Evolutionary conservation across 2,329 filamentous ascomycete genomes (phyloP), one percentile per base, ranked within the genome.

Genomic region (Trichoderma asperellum): DNA sequence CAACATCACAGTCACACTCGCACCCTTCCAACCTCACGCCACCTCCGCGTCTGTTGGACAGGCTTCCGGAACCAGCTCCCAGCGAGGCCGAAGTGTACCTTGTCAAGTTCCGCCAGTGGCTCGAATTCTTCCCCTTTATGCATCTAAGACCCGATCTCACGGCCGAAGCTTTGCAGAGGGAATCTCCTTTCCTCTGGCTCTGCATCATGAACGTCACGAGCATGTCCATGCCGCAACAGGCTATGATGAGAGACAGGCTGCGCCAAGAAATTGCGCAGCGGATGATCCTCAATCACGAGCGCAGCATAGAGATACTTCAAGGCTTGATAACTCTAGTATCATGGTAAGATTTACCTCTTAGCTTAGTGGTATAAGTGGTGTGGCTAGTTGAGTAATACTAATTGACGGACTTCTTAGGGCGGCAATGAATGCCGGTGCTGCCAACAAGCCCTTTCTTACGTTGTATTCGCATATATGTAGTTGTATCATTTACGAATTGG

Each of bases 301-400:
- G 82, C 62, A 82, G 75, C 59, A 77, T 88, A 49, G 87, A 89
- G 71, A 71, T 88, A 12, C 76, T 89, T 2, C 78, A 85, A 12
- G 86, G 86, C 0, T 69, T 88, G 4, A 73, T 89, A 18, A 79
- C 72, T 63, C 83, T 77, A 65, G 77, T 82, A 27, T 77, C 79
- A 37, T 88, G 86, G 84, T 83, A 74, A 72, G 79, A 18, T 49
- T 12, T 68, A 56, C 37, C 32, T n/a, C 43, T 1, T 0, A 21
- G 14, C 8, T 2, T n/a, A 52, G 6, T 24, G 12, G 12, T 7
- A 7, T 40, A 24, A n/a, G 69, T 3, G 40, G 21, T 4, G 24
- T 24, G 24, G n/a, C 11, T 49, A 32, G 63, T 4, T 35, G 2
- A 12, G 0, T 52, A 65, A 60, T 72, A 21, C n/a, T 35, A 18